A percentile compares a stretch with the other conserved stretches of the same genome.
phyloP scores from a whole-genome alignment of 345 rosid genomes.

The Pseudoturritis turrita region DNA sequence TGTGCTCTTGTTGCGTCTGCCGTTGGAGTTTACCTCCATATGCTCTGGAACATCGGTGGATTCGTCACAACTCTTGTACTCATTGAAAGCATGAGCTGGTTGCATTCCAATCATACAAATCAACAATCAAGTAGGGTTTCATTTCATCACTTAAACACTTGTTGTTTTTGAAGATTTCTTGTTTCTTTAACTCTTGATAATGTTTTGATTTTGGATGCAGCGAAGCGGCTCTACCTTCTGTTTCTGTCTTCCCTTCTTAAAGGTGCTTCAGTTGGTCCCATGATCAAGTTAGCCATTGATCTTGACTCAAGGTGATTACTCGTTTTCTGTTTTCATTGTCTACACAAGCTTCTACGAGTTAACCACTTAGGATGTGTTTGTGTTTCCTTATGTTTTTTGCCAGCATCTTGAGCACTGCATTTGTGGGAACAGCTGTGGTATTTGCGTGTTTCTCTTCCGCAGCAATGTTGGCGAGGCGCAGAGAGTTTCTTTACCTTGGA shows the following conservation, averaged over 20 bases:
- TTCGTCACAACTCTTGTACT: neutral
- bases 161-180: neutral
- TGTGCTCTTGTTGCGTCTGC: slow-evolving; percentile 62
- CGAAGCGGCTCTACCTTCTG: slow-evolving; percentile 58
- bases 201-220: slow-evolving; percentile 34
- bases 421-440: slow-evolving; percentile 70
- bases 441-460: slow-evolving; percentile 78
- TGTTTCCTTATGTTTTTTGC: neutral
- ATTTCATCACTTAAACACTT: neutral
- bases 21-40: slow-evolving; percentile 56
- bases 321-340: too few relatives aligned
- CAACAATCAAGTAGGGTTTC: slow-evolving; percentile 37
- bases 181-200: neutral
- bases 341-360: too few relatives aligned
- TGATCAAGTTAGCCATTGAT: slow-evolving; percentile 54
- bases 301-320: slow-evolving; percentile 54
- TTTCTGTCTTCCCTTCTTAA: slow-evolving; percentile 51
- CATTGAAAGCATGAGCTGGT: slow-evolving; percentile 49
- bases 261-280: slow-evolving; percentile 79
- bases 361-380: too few relatives aligned
- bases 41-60: slow-evolving; percentile 71
- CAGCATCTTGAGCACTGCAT: slow-evolving; percentile 63
- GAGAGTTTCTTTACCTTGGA: slow-evolving; percentile 77
- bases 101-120: slow-evolving; percentile 37
- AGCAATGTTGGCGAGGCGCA: slow-evolving; percentile 69